Base-by-base conservation (phyloP, 2,329 filamentous ascomycete species). In the Fulvia fulva region DNA sequence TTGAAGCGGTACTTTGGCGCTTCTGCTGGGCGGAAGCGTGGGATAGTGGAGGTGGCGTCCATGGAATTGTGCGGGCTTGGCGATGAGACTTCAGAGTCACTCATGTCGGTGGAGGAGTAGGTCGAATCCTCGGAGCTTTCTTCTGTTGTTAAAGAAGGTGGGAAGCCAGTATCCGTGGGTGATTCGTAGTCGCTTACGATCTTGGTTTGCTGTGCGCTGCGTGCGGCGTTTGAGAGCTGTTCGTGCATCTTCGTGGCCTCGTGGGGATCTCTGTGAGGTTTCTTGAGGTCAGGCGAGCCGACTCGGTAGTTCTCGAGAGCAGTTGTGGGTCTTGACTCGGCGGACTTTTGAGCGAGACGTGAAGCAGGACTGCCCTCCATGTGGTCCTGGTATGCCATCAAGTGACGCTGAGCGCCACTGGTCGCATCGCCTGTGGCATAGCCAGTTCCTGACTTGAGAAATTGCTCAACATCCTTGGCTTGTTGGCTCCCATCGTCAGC, bases 91-190 rank as follows among this genome's bases (percentile, higher is more conserved):
- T 26, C 26, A 5, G 47, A 28, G 14, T 25, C 23, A 21, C 26
- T 32, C 47, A 50, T 50, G 47, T 50, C 47, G 5, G 47, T 50
- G 47, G 47, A 50, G 47, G 47, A 50, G 47, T 50, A 50, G 26
- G 47, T 50, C 12, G 23, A 28, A 19, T 50, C 47, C 32, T 50
- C 47, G 25, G 25, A 30, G 47, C 23, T 28, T 32, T 50, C 47
- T 11, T 25, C 16, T 21, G 26, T 50, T 12, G 26, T 25, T 12
- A 21, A 14, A 19, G 47, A 21, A 11, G 44, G 44, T 14, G 47
- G 14, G 12, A 50, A 50, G 47, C 3, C 7, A 5, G 30, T 50
- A 26, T 28, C 26, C 23, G 32, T 11, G n/a, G 47, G 25, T n/a
- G 26, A 32, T 1, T 50, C 47, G 23, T 32, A n/a, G 25, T n/a